phyloP scores from a whole-genome alignment of 1,284 basidiomycete genomes.

The Laetiporus sulphureus region DNA sequence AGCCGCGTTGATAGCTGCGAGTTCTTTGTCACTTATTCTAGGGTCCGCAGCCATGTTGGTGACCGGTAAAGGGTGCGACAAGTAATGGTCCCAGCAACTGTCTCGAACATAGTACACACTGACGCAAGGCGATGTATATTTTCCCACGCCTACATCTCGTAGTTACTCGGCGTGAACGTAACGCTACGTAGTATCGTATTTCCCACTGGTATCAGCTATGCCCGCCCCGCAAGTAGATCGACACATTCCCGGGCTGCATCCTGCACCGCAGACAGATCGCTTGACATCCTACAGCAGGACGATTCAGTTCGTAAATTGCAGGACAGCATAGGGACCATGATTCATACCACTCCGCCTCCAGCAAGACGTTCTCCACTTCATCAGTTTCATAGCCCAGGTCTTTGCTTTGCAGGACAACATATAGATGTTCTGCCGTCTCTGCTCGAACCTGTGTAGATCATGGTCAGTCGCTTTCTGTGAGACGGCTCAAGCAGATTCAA shows the following conservation, averaged over 20 bases:
- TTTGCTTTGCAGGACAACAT: conserved; percentile 62
- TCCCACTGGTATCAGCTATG: background rate
- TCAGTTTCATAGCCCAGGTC: conserved; percentile 61
- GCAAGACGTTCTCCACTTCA: conserved; percentile 67
- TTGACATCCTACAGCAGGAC: conserved; percentile 21
- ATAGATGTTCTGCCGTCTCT: conserved; percentile 77
- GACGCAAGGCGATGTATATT: conserved; percentile 2
- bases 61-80: too few species aligned
- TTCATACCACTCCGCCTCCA: conserved; percentile 88
- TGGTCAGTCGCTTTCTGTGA: background rate
- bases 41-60: conserved; percentile 39
- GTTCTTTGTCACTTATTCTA: conserved; percentile 65
- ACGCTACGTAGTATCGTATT: background rate
- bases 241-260: conserved; percentile 19
- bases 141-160: conserved; percentile 14
- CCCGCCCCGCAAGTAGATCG: conserved; percentile 8
- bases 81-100: too few species aligned
- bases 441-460: conserved; percentile 55
- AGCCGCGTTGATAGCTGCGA: conserved; percentile 80
- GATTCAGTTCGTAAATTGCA: background rate
- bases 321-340: too few species aligned
- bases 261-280: conserved; percentile 9
- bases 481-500: conserved; percentile 22
- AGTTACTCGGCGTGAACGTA: background rate
- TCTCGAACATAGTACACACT: too few species aligned